Conservation (phyloP, 2,329 filamentous ascomycete genomes). For the Chalaropsis ovoidea region DNA sequence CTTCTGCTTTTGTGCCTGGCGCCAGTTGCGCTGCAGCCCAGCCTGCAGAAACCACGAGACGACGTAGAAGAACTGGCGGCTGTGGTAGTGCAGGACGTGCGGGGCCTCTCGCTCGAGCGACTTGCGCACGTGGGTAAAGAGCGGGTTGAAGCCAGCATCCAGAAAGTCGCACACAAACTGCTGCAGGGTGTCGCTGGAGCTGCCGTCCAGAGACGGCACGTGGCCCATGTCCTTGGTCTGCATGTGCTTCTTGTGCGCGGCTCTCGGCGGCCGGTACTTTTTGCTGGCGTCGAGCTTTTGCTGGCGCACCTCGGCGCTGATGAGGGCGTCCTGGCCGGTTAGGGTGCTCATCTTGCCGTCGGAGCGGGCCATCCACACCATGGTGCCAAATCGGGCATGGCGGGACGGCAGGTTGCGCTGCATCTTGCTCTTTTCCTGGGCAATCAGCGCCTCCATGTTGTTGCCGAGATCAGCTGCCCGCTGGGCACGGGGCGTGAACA, state of each 20-base stretch:
- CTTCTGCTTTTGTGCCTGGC: conserved; percentile 32
- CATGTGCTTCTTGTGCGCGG: conserved; percentile 50
- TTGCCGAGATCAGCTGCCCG: conserved; percentile 57
- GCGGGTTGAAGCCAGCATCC: conserved; percentile 88
- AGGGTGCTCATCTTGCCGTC: conserved; percentile 76
- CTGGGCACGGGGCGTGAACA: conserved; percentile 75
- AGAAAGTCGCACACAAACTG: conserved; percentile 86
- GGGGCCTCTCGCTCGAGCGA: conserved; percentile 84
- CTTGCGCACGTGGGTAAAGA: conserved; percentile 75
- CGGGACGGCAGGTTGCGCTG: conserved; percentile 68
- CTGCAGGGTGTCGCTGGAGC: conserved; percentile 66
- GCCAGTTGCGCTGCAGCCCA: conserved; percentile 62
- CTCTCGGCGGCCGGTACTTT: conserved; percentile 73
- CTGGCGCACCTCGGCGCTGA: conserved; percentile 60
- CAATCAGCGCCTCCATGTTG: conserved; percentile 64
- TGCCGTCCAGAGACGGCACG: conserved; percentile 56
- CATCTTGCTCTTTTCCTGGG: conserved; percentile 75
- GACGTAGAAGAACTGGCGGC: conserved; percentile 82
- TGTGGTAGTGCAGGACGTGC: conserved; percentile 65
- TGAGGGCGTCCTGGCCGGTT: conserved; percentile 76
- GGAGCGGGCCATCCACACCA: conserved; percentile 90
- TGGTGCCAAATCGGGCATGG: conserved; percentile 90
- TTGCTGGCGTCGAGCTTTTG: conserved; percentile 87
- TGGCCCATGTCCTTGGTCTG: conserved; percentile 67
- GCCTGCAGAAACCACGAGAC: conserved; percentile 87